phyloP scores from a whole-genome alignment of 2,329 filamentous ascomycete species.

The Verruconis gallopava region DNA sequence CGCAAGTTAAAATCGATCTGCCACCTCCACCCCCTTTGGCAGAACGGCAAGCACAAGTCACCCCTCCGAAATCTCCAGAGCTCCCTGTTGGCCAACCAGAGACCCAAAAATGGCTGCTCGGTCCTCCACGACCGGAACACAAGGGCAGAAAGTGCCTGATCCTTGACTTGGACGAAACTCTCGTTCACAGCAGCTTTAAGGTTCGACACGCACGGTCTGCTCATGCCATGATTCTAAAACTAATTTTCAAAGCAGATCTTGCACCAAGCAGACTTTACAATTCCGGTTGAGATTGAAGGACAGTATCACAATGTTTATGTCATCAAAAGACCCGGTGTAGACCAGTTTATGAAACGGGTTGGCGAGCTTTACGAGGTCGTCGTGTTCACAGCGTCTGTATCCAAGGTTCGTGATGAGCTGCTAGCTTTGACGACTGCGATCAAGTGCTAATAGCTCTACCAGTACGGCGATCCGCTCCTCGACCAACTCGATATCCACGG shows the following conservation, averaged over 20 bases:
- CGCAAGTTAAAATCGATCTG: constrained; percentile 28
- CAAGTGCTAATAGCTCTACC: constrained; percentile 10
- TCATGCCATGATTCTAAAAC: constrained; percentile 8
- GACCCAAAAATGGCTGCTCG: constrained; percentile 59
- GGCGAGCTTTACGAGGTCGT: constrained; percentile 97
- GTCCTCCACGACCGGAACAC: constrained; percentile 66
- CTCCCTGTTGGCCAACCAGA: constrained; percentile 21
- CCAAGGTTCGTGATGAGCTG: constrained; percentile 51
- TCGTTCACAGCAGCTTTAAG: constrained; percentile 99
- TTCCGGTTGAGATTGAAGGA: constrained; percentile 96
- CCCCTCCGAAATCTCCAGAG: constrained; percentile 6
- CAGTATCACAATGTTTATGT: constrained; percentile 99
- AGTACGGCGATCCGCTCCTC: constrained; percentile 92
- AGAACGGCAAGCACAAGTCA: constrained; percentile 28
- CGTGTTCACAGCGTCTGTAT: constrained; percentile 95
- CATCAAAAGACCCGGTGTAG: constrained; percentile 96
- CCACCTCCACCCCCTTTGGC: constrained; percentile 44
- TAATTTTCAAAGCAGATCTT: constrained; percentile 55
- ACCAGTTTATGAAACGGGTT: constrained; percentile 97
- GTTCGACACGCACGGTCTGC: constrained; percentile 39
- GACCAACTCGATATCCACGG: constrained; percentile 96
- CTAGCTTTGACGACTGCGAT: not conserved
- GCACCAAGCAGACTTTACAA: constrained; percentile 96
- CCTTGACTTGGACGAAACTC: constrained; percentile 86
- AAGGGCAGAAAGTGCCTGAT: constrained; percentile 88